These are phyloP conservation scores for Claviceps sorghi DNA, from an alignment of 2,329 filamentous ascomycete species.

Conservation along the genomic window DNA sequence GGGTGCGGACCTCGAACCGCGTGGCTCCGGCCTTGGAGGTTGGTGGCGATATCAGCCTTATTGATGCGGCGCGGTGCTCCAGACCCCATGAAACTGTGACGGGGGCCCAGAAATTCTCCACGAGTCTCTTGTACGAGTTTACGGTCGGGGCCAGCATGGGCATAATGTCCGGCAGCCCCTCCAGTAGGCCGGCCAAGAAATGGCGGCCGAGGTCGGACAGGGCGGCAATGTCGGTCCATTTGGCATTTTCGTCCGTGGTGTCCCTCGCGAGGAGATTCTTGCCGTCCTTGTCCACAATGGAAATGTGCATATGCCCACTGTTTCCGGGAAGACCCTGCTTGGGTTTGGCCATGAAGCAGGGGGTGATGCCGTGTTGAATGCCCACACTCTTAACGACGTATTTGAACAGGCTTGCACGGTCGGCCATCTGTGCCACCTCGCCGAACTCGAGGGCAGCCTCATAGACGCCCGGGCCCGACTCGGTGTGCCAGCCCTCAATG, in stretches of 20 bases:
- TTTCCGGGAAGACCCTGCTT: slow-evolving; percentile 83
- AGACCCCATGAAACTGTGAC: slow-evolving; percentile 96
- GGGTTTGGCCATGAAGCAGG: slow-evolving; percentile 98
- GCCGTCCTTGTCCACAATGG: slow-evolving; percentile 63
- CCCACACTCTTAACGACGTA: slow-evolving; percentile 83
- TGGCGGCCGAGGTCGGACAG: slow-evolving; percentile 82
- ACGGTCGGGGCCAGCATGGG: slow-evolving; percentile 85
- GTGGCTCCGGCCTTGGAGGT: slow-evolving; percentile 74
- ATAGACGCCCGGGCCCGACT: slow-evolving; percentile 85
- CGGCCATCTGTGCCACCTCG: slow-evolving; percentile 78
- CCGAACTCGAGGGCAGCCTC: slow-evolving; percentile 90
- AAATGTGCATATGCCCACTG: slow-evolving; percentile 91
- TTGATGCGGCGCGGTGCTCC: slow-evolving; percentile 84
- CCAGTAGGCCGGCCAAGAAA: slow-evolving; percentile 81
- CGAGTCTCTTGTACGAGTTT: slow-evolving; percentile 95
- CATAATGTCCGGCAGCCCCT: slow-evolving; percentile 89
- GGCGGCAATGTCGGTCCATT: slow-evolving; percentile 60
- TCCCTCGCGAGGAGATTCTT: slow-evolving; percentile 74
- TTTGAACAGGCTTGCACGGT: slow-evolving; percentile 87
- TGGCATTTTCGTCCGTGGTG: slow-evolving; percentile 52
- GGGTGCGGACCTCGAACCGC: slow-evolving; percentile 81
- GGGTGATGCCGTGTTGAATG: slow-evolving; percentile 77
- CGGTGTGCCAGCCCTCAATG: slow-evolving; percentile 92
- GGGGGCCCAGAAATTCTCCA: slow-evolving; percentile 98
- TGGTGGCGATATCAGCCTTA: slow-evolving; percentile 79